Evolutionary conservation across 2,329 filamentous ascomycete genomes (phyloP), one percentile per base, ranked within the genome.

Genomic region (Pseudogymnoascus sp.): DNA sequence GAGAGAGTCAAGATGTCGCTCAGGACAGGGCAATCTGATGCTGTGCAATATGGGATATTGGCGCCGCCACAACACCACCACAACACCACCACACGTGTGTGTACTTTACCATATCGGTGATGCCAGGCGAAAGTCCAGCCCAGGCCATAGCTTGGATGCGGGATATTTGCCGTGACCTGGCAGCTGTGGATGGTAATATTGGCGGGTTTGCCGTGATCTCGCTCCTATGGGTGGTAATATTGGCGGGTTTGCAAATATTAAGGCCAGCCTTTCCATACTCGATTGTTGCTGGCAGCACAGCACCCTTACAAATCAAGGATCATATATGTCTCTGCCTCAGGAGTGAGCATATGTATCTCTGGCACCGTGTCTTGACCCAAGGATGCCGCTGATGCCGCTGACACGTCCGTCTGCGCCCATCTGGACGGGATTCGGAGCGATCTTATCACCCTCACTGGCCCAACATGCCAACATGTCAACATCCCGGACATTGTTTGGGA

Each of bases 21-120:
- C 50, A 56, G 50, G 50, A 56, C 50, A 56, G 50, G 50, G 50
- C 25, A 56, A 34, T 56, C n/a, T 56, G 50, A 56, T 56, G 50
- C 50, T 34, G 50, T 56, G 50, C 28, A 56, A 56, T 53, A 53
- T 56, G 28, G 8, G 50, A 56, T 34, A 16, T 56, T 56, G 50
- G 50, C 25, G 50, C 50, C 50, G n/a, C 25, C 50, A 56, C 50
- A 56, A 56, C 28, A 56, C 25, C 50, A 53, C 46, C 46, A 44
- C 25, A 28, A 28, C 25, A 28, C 38, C 36, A 11, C 38, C 36
- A 11, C 38, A 42, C 12, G 25, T 10, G 21, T 46, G 42, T 14
- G 23, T 5, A 46, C 12, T 34, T 34, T 46, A n/a, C 21, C 42
- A 34, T 10, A 16, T 16, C 14, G 21, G 5, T 10, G 21, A n/a